These are phyloP conservation scores for Aureobasidium sp. DNA, from an alignment of 2,329 filamentous ascomycete genomes.

Conservation along the genomic window DNA sequence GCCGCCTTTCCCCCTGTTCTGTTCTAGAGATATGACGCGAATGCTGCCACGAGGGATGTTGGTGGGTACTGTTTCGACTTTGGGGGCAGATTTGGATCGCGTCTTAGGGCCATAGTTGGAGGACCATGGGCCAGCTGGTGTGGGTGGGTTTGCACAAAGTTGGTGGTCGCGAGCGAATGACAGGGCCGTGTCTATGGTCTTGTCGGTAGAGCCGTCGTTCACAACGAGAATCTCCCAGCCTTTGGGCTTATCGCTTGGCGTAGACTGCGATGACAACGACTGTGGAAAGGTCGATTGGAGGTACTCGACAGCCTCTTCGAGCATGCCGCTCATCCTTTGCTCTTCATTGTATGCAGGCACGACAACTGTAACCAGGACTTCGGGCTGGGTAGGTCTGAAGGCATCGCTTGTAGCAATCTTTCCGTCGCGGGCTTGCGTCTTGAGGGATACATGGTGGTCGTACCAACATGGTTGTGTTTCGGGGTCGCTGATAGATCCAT, in stretches of 20 bases:
- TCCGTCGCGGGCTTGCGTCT: conserved; percentile 34
- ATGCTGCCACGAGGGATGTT: conserved; percentile 67
- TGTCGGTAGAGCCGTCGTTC: conserved; percentile 80
- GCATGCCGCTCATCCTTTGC: conserved; percentile 69
- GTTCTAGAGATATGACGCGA: conserved; percentile 66
- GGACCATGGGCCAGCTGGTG: conserved; percentile 45
- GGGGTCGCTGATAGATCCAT: conserved; percentile 48
- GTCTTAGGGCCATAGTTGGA: conserved; percentile 30
- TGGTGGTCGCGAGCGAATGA: conserved; percentile 67
- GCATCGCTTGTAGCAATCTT: conserved; percentile 34
- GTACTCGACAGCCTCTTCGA: conserved; percentile 84
- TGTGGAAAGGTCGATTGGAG: conserved; percentile 62
- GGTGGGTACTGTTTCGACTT: conserved; percentile 28
- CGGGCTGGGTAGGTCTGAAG: conserved; percentile 60
- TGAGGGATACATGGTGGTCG: conserved; percentile 60
- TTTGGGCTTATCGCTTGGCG: conserved; percentile 22
- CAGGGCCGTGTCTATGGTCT: conserved; percentile 70
- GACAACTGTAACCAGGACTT: conserved; percentile 83
- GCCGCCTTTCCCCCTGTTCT: conserved; percentile 90
- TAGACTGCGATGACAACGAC: conserved; percentile 24
- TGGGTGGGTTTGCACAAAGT: conserved; percentile 33
- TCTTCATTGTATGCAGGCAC: conserved; percentile 96
- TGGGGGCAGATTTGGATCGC: conserved; percentile 11
- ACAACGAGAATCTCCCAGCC: conserved; percentile 93
- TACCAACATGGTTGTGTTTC: conserved; percentile 76